Evolutionary conservation across 2,329 filamentous ascomycete species (phyloP), one percentile per base, ranked within the genome.

Genomic region (Thermoascus crustaceus): DNA sequence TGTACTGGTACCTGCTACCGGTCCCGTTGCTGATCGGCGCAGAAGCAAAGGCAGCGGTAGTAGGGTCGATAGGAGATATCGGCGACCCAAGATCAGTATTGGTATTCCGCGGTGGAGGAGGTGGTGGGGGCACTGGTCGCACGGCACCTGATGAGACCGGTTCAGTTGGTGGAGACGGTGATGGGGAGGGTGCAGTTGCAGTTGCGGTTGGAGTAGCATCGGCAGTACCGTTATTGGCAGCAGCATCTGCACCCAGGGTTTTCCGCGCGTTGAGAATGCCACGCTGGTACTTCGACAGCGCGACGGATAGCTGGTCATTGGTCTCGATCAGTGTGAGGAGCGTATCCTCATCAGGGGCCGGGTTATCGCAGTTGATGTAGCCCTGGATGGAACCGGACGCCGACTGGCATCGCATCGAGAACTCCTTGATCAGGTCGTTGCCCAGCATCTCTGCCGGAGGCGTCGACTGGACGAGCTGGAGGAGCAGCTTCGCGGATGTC

Each of bases 311-410:
- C 55, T 89, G 83, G 60, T 96, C 91, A 56, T 94, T 94, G 9
- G 86, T 91, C 60, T 95, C 87, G 52, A 98, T 94, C 42, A 98
- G 68, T 9, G 79, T 88, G 55, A 91, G 79, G 75, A 96, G 86
- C 1, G 89, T 96, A 47, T 94, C 82, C 52, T 94, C 89, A 58
- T 96, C 91, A 0, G 89, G 88, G 1, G 76, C 57, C 0, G 89
- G 88, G 54, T 85, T 75, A 38, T 82, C 79, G 30, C 80, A 76
- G 26, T 79, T 72, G 69, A 96, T 94, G 63, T 93, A 96, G 20
- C 72, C 71, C 53, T 95, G 87, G 48, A 96, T 78, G 53, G 82
- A 85, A 35, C 80, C 75, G 34, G 84, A 81, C 4, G 89, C 89
- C 37, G 78, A 75, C 44, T 81, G 78, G 55, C 89, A 96, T 16